phyloP scores from a whole-genome alignment of 805 yeast species.

The Tetrapisispora pingtungensis region DNA sequence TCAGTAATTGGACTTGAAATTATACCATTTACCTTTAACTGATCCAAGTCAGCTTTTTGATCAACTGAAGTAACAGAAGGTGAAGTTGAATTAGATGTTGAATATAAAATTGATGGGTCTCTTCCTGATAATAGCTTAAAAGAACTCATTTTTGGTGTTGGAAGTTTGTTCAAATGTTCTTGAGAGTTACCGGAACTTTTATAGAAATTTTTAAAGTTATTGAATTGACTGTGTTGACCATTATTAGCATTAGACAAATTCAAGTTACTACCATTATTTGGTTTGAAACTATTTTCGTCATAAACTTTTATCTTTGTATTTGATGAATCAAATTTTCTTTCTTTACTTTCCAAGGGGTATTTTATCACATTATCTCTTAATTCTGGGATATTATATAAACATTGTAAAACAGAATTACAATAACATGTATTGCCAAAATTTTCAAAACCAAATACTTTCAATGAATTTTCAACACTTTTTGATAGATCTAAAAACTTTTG shows the following conservation, averaged over 20 bases:
- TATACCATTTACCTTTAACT: background rate
- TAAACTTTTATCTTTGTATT: conserved; percentile 29
- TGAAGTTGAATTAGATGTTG: background rate
- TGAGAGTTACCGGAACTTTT: background rate
- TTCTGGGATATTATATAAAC: conserved; percentile 62
- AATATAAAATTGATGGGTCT: background rate
- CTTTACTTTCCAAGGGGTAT: conserved; percentile 34
- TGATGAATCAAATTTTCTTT: conserved; percentile 31
- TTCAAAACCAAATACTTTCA: conserved; percentile 70
- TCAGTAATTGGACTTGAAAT: conserved; percentile 20
- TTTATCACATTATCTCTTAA: conserved; percentile 51
- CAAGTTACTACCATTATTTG: background rate
- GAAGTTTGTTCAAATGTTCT: background rate
- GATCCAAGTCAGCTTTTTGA: background rate
- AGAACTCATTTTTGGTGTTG: background rate
- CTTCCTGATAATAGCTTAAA: background rate
- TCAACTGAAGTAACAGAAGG: background rate
- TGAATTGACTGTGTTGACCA: background rate
- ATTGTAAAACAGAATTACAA: conserved; percentile 86
- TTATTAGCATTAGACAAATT: conserved; percentile 1
- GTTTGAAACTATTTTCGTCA: conserved; percentile 11
- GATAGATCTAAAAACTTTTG: background rate
- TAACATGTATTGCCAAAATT: conserved; percentile 90
- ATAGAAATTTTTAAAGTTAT: background rate
- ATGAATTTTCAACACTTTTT: conserved; percentile 44